These are phyloP conservation scores for Diospyros lotus DNA, from an alignment of 148 eudicot genomes.

Conservation along the genomic window DNA sequence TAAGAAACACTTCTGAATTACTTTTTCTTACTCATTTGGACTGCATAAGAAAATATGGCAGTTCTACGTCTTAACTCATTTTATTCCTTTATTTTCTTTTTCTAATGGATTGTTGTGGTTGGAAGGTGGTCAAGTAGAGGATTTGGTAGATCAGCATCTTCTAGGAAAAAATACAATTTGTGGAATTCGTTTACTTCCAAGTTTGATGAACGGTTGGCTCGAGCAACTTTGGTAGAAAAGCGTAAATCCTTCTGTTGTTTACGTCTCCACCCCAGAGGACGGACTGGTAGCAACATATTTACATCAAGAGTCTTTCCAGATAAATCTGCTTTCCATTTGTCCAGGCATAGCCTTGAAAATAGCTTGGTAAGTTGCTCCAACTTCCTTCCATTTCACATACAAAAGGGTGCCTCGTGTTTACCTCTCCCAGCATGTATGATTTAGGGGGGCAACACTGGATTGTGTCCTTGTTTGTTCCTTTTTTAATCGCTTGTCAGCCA, in stretches of 20 bases:
- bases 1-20: neutral
- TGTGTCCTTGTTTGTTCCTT: neutral
- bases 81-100: neutral
- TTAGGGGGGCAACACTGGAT: neutral
- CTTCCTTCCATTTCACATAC: conserved; percentile 3
- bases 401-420: neutral
- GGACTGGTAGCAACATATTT: conserved; percentile 27
- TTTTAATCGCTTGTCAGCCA: neutral
- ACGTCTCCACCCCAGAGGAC: conserved; percentile 34
- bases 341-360: conserved; percentile 30
- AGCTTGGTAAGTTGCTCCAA: conserved; percentile 47
- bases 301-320: conserved; percentile 48
- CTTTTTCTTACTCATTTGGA: conserved; percentile 1
- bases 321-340: conserved; percentile 48
- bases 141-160: neutral
- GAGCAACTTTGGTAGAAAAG: conserved; percentile 12
- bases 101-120: neutral
- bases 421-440: neutral
- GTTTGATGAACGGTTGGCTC: conserved; percentile 15
- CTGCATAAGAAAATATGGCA: neutral
- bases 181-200: conserved; percentile 18
- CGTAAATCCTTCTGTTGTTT: conserved; percentile 25
- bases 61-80: neutral
- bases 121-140: conserved; percentile 14
- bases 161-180: conserved; percentile 17